These are phyloP conservation scores for Diospyros kaki DNA, from an alignment of 148 eudicot species.

Conservation along the genomic window DNA sequence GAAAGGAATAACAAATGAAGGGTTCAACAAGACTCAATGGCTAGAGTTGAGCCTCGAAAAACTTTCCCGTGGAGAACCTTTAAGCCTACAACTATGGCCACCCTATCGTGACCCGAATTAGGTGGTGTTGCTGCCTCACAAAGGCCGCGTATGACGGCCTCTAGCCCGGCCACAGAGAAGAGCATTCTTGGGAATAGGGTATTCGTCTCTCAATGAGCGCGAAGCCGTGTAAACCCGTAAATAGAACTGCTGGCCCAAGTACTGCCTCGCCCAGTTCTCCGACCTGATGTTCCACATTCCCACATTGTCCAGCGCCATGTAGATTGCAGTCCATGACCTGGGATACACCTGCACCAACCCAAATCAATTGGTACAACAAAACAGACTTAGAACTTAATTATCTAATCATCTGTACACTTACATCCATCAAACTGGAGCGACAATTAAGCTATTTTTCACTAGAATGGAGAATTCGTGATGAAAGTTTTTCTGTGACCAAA, in stretches of 20 bases:
- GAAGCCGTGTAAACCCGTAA: constrained; percentile 3
- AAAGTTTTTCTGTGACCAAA: too few relatives aligned
- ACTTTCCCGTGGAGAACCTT: background rate
- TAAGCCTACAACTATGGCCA: background rate
- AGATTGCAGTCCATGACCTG: constrained; percentile 13
- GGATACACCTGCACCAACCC: constrained; percentile 13
- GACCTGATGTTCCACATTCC: constrained; percentile 17
- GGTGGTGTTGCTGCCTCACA: background rate
- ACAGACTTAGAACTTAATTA: constrained; percentile 22
- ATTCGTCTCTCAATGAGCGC: constrained; percentile 5
- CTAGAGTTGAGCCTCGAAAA: too few relatives aligned
- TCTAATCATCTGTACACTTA: constrained; percentile 79
- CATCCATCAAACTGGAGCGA: constrained; percentile 5
- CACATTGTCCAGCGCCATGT: constrained; percentile 13
- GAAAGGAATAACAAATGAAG: too few relatives aligned
- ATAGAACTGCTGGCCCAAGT: constrained; percentile 13
- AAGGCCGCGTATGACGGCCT: background rate
- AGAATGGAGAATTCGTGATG: background rate
- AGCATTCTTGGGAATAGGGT: constrained; percentile 6
- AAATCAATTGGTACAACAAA: constrained; percentile 31
- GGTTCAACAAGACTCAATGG: too few relatives aligned
- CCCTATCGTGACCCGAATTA: constrained; percentile 10
- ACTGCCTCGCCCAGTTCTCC: constrained; percentile 12
- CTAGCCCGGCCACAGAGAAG: constrained; percentile 11
- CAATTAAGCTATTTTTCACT: background rate